A percentile compares a stretch with the other conserved stretches of the same genome.
Conservation (phyloP, 371 early-diverging fungal genomes). For the Mortierella sp. region DNA sequence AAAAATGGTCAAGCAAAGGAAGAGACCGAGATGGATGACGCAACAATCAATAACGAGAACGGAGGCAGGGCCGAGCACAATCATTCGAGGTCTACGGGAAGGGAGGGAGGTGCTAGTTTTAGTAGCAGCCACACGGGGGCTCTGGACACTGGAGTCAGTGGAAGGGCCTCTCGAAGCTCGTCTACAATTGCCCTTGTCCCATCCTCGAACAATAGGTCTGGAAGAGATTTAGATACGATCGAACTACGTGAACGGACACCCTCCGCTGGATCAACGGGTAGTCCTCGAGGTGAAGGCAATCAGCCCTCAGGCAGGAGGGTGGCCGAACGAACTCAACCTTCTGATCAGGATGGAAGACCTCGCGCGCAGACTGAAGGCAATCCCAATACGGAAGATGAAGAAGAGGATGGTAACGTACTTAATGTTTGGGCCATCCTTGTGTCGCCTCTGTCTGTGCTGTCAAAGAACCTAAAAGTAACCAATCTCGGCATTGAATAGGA, state of each 20-base stretch:
- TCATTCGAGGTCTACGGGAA: constrained; percentile 25
- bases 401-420: constrained; percentile 41
- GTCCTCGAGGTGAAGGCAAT: constrained; percentile 6
- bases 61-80: neutral
- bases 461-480: no score
- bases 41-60: constrained; percentile 1
- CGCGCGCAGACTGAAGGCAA: constrained; percentile 3
- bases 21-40: neutral
- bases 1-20: constrained; percentile 12
- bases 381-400: constrained; percentile 9
- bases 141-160: constrained; percentile 18
- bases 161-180: constrained; percentile 17
- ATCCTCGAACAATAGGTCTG: neutral
- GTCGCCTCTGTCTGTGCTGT: no score
- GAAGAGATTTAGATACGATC: constrained; percentile 21
- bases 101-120: constrained; percentile 29
- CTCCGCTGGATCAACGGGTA: constrained; percentile 3
- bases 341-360: constrained; percentile 8
- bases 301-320: constrained; percentile 1
- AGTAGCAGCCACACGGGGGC: constrained; percentile 36
- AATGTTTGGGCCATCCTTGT: neutral
- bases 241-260: constrained; percentile 29
- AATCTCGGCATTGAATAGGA: constrained; percentile 30
- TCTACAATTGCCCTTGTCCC: constrained; percentile 39
- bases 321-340: neutral